Conservation (phyloP, 495 filamentous ascomycete species). For the Hamigera avellanea region DNA sequence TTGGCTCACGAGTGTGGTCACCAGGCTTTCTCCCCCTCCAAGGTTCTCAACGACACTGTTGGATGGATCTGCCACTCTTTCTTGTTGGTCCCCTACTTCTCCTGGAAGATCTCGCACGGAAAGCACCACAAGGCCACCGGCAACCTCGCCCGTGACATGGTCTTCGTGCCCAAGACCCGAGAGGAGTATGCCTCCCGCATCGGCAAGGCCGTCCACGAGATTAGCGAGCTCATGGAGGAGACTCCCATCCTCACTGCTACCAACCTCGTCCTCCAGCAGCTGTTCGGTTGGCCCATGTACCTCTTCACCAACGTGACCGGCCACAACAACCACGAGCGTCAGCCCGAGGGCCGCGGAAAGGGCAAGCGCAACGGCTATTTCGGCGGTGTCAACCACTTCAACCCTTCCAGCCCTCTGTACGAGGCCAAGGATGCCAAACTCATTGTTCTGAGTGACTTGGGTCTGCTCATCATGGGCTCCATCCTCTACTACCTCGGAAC, state of each 20-base stretch:
- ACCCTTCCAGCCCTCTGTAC: constrained; percentile 76
- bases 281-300: constrained; percentile 86
- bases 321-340: constrained; percentile 81
- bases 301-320: constrained; percentile 76
- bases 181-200: constrained; percentile 59
- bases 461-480: constrained; percentile 47
- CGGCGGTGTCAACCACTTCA: constrained; percentile 87
- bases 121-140: constrained; percentile 96
- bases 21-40: constrained; percentile 73
- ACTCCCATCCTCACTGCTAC: constrained; percentile 73
- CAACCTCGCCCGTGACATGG: constrained; percentile 93
- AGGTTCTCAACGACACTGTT: constrained; percentile 71
- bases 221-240: constrained; percentile 85
- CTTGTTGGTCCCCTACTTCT: constrained; percentile 79
- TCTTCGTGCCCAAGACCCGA: constrained; percentile 83
- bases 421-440: constrained; percentile 78
- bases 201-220: constrained; percentile 61
- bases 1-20: constrained; percentile 64
- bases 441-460: constrained; percentile 75
- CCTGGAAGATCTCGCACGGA: constrained; percentile 87
- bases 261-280: constrained; percentile 69
- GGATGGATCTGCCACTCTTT: constrained; percentile 77
- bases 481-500: constrained; percentile 49
- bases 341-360: constrained; percentile 74
- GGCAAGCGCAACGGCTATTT: constrained; percentile 79